Evolutionary conservation across 1,139 yeast genomes (phyloP).

Genomic region (Trichomonascaceae sp.): DNA sequence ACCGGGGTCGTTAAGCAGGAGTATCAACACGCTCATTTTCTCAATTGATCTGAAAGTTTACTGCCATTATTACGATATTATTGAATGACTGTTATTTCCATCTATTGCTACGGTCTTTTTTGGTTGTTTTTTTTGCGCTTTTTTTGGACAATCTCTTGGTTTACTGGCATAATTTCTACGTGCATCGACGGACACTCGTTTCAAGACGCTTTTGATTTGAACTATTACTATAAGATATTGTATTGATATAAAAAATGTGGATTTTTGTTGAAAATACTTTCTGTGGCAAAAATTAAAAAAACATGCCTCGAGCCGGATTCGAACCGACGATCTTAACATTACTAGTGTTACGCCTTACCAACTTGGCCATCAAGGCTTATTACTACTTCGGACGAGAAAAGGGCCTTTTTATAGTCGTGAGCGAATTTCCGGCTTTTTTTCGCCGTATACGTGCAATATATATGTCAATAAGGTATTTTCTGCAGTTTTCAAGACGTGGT

Average conservation of each 20-base stretch:
- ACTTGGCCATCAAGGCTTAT: constrained; percentile 65
- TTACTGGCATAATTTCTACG: too few species aligned
- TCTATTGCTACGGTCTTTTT: neutral
- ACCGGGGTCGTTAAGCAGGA: neutral
- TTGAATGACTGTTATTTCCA: neutral
- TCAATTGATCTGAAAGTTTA: too few species aligned
- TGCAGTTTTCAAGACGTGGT: too few species aligned
- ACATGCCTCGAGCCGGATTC: constrained; percentile 71
- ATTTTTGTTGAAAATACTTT: neutral
- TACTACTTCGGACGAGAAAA: neutral
- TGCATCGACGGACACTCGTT: neutral
- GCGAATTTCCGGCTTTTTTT: neutral
- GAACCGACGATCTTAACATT: constrained; percentile 88
- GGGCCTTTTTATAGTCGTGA: neutral
- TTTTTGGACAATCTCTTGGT: too few species aligned
- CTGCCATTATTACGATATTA: too few species aligned
- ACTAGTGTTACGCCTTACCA: constrained; percentile 92
- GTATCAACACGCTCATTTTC: too few species aligned
- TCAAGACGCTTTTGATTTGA: neutral
- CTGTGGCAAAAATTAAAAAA: constrained; percentile 21
- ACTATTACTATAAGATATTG: neutral
- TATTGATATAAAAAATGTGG: neutral
- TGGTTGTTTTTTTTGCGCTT: too few species aligned
- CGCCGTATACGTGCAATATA: neutral
- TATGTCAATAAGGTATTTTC: too few species aligned